These are phyloP conservation scores for Aspergillus phoenicis DNA, from an alignment of 2,329 filamentous ascomycete genomes.

Conservation along the genomic window DNA sequence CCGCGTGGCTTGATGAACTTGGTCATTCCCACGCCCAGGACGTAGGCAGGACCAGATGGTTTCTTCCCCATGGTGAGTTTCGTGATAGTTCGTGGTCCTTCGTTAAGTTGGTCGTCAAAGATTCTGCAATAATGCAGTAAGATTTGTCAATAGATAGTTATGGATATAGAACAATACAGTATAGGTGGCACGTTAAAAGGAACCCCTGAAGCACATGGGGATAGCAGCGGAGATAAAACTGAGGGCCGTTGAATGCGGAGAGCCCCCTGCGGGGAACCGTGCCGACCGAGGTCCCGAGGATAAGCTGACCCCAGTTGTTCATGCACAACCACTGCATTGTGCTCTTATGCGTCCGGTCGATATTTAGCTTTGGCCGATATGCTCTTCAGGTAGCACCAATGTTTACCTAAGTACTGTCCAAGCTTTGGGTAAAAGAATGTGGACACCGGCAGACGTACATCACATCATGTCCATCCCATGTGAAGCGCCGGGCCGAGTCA, in stretches of 20 bases:
- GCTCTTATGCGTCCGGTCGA: not conserved
- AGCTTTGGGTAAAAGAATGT: not conserved
- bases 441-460: not conserved
- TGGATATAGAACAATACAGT: not conserved
- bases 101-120: conserved; percentile 35
- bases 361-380: not conserved
- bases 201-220: conserved; percentile 7
- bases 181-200: conserved; percentile 8
- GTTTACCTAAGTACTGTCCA: not conserved
- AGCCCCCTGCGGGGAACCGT: conserved; percentile 30
- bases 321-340: conserved; percentile 7
- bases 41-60: conserved; percentile 66
- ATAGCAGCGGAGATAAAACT: conserved; percentile 5
- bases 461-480: not conserved
- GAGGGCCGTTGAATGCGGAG: conserved; percentile 9
- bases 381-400: not conserved
- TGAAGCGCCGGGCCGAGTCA: not conserved
- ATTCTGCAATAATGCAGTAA: not conserved
- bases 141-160: not conserved
- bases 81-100: conserved; percentile 22
- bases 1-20: conserved; percentile 97
- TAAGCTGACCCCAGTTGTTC: conserved; percentile 9
- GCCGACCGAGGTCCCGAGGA: conserved; percentile 40
- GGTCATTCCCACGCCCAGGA: conserved; percentile 97
- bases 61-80: conserved; percentile 54